These are phyloP conservation scores for Elongisporangium anandrum DNA, from an alignment of 352 stramenopile species.

Conservation along the genomic window DNA sequence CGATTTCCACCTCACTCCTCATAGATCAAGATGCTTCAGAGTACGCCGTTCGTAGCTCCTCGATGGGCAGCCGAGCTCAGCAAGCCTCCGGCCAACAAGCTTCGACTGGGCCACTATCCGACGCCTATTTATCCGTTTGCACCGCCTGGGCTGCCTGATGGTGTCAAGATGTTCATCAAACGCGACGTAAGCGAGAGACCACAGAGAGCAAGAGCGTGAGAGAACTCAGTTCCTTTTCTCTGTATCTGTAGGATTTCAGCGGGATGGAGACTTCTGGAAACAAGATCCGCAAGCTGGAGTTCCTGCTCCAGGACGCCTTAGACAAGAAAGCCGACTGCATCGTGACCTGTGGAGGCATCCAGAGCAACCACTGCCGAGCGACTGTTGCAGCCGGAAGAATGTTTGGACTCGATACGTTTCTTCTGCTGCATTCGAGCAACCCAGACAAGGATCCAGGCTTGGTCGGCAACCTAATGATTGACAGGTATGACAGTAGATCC, in stretches of 20 bases:
- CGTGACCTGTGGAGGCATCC: conserved; percentile 90
- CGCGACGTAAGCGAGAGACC: conserved; percentile 42
- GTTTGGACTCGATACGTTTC: conserved; percentile 88
- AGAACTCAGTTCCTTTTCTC: too few relatives aligned
- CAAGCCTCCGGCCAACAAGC: conserved; percentile 36
- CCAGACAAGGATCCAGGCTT: conserved; percentile 64
- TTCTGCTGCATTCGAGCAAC: conserved; percentile 85
- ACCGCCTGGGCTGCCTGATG: conserved; percentile 59
- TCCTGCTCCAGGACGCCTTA: conserved; percentile 88
- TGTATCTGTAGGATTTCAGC: conserved; percentile 60
- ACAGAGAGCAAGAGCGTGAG: too few relatives aligned
- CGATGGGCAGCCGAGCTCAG: conserved; percentile 52
- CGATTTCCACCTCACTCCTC: too few relatives aligned
- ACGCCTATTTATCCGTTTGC: conserved; percentile 75
- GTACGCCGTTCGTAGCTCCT: conserved; percentile 53
- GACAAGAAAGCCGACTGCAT: conserved; percentile 81
- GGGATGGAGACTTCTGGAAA: conserved; percentile 92
- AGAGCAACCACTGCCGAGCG: conserved; percentile 93
- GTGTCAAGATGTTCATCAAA: conserved; percentile 81
- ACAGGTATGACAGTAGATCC: too few relatives aligned
- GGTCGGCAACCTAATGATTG: conserved; percentile 73
- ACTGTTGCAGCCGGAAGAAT: conserved; percentile 82
- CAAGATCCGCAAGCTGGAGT: conserved; percentile 96
- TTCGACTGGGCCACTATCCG: conserved; percentile 70
- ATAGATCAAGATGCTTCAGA: conserved; percentile 57